Evolutionary conservation across 305 asterid genomes (phyloP).

Genomic region (Coffea humblotiana): DNA sequence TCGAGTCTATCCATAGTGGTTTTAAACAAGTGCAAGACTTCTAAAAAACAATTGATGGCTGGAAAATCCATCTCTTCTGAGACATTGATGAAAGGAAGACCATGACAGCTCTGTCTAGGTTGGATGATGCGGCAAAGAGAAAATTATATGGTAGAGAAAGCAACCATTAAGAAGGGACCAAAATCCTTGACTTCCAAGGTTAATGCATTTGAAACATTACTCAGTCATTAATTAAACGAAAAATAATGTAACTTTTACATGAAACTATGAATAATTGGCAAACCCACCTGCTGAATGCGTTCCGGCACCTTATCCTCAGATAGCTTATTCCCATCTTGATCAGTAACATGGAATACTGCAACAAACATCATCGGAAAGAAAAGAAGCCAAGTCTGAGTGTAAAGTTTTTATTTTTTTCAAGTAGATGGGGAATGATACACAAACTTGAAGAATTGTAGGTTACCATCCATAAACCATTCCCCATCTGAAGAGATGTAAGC

Average conservation of each 20-base stretch:
- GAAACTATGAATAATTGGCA: neutral
- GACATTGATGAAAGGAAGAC: neutral
- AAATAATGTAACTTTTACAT: neutral
- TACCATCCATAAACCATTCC: conserved; percentile 95
- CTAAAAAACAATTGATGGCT: neutral
- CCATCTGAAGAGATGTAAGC: conserved; percentile 96
- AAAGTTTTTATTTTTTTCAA: neutral
- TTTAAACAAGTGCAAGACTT: neutral
- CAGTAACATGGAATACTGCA: conserved; percentile 49
- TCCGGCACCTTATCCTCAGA: conserved; percentile 34
- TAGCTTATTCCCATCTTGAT: conserved; percentile 40
- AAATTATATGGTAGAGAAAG: neutral
- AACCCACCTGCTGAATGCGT: conserved; percentile 45
- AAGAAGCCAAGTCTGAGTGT: neutral
- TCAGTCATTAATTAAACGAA: neutral
- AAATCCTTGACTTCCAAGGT: neutral
- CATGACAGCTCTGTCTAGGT: neutral
- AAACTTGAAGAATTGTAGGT: neutral
- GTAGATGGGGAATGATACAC: neutral
- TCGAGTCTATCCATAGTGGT: neutral
- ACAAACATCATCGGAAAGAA: neutral
- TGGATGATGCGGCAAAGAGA: neutral
- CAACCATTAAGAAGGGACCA: neutral
- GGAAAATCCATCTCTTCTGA: neutral
- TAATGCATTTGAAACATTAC: neutral